Evolutionary conservation across 495 filamentous ascomycete species (phyloP).

Genomic region (Podospora anserina): DNA sequence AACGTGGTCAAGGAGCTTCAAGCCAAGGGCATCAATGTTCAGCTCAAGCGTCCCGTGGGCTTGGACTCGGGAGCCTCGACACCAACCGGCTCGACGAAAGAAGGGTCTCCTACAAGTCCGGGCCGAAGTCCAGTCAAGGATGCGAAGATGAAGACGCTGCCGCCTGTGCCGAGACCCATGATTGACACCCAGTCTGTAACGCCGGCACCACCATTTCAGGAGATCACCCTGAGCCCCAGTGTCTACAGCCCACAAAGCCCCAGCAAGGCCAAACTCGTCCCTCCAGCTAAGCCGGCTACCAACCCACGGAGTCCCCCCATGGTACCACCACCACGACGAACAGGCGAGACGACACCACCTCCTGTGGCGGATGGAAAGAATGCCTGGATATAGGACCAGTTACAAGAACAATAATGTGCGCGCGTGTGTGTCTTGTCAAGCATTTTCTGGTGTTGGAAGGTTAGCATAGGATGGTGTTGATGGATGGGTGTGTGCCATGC

Average conservation of each 20-base stretch:
- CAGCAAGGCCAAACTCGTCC: slow-evolving; percentile 37
- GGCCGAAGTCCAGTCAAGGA: slow-evolving; percentile 29
- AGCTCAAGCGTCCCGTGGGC: slow-evolving; percentile 30
- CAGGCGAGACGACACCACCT: slow-evolving; percentile 12
- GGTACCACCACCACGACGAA: slow-evolving; percentile 16
- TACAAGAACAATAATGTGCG: slow-evolving; percentile 7
- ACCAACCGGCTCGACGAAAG: slow-evolving; percentile 7
- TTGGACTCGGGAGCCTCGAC: slow-evolving; percentile 20
- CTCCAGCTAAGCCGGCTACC: slow-evolving; percentile 12
- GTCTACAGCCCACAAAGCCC: slow-evolving; percentile 44
- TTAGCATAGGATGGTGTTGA: neutral
- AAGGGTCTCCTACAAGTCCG: slow-evolving; percentile 14
- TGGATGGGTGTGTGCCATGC: neutral
- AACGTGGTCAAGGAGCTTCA: slow-evolving; percentile 20
- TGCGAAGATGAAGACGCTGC: slow-evolving; percentile 39
- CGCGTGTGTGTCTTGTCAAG: slow-evolving; percentile 10
- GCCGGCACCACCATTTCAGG: slow-evolving; percentile 18
- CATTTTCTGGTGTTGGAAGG: slow-evolving; percentile 30
- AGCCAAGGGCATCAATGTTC: slow-evolving; percentile 6
- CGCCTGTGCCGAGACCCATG: slow-evolving; percentile 28
- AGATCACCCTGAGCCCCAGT: slow-evolving; percentile 38
- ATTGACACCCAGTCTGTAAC: slow-evolving; percentile 7
- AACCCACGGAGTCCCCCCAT: slow-evolving; percentile 19
- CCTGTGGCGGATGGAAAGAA: slow-evolving; percentile 17
- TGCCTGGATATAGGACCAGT: slow-evolving; percentile 27